Percentiles rank a stretch among this genome's conserved stretches.
Evolutionary conservation across 805 yeast genomes (phyloP).

Genomic region (Cyberlindnera samutprakarnensis): DNA sequence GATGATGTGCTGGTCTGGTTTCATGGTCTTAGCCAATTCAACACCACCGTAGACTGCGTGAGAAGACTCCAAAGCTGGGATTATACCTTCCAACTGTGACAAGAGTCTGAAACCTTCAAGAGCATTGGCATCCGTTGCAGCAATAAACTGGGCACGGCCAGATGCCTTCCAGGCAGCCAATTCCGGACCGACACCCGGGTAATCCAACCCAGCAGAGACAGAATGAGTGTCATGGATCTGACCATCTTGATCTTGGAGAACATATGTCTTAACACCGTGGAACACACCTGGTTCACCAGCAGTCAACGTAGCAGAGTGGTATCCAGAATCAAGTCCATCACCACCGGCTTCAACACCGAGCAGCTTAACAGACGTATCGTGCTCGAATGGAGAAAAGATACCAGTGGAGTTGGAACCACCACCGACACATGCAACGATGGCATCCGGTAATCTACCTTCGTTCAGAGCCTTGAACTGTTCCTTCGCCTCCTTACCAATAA

Average conservation of each 20-base stretch:
- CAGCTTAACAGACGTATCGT: constrained; percentile 68
- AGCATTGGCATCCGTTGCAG: constrained; percentile 96
- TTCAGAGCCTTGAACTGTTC: constrained; percentile 78
- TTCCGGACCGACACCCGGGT: constrained; percentile 99
- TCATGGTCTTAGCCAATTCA: constrained; percentile 77
- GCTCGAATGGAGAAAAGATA: constrained; percentile 88
- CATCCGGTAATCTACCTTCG: constrained; percentile 81
- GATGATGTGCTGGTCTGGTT: constrained; percentile 71
- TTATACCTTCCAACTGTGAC: constrained; percentile 94
- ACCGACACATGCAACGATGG: constrained; percentile 97
- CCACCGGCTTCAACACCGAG: constrained; percentile 99
- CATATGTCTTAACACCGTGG: constrained; percentile 95
- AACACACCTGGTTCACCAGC: constrained; percentile 95
- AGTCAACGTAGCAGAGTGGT: constrained; percentile 92
- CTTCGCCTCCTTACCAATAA: constrained; percentile 92
- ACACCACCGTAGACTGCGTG: constrained; percentile 94
- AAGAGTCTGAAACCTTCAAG: constrained; percentile 81
- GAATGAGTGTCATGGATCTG: constrained; percentile 98
- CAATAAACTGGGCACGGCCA: constrained; percentile 85
- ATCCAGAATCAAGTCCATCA: constrained; percentile 83
- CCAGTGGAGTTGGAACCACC: constrained; percentile 98
- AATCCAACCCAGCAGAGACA: constrained; percentile 96
- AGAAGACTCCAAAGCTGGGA: constrained; percentile 96
- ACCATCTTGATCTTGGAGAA: constrained; percentile 86
- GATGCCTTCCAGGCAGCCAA: constrained; percentile 90